Percentiles rank a stretch among this genome's conserved stretches.
phyloP scores from a whole-genome alignment of 495 filamentous ascomycete genomes.

The Neurospora sp. region DNA sequence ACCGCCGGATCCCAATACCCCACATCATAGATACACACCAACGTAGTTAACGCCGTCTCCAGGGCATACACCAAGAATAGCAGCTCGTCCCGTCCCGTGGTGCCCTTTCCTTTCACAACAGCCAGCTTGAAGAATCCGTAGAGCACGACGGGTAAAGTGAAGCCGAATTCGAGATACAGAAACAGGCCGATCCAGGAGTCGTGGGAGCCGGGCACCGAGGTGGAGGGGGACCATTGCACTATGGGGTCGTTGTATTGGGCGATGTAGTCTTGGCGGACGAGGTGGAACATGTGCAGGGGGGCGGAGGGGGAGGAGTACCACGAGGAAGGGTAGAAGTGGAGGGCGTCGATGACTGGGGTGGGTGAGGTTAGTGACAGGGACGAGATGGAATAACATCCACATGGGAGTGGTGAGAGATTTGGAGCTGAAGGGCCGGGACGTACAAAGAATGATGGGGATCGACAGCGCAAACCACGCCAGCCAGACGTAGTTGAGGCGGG shows the following conservation, averaged over 20 bases:
- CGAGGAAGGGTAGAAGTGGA: conserved; percentile 50
- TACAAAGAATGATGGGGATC: conserved; percentile 58
- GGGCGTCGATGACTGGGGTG: conserved; percentile 51
- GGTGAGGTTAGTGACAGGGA: background rate
- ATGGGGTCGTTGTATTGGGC: conserved; percentile 65
- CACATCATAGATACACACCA: conserved; percentile 48
- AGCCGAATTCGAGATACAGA: conserved; percentile 56
- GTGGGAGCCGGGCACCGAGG: conserved; percentile 10
- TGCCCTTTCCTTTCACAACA: conserved; percentile 15
- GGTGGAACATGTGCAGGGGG: conserved; percentile 36
- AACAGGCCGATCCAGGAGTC: conserved; percentile 60
- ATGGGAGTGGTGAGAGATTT: background rate
- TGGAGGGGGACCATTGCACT: conserved; percentile 48
- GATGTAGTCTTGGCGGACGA: conserved; percentile 53
- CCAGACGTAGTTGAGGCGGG: conserved; percentile 46
- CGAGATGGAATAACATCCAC: no score
- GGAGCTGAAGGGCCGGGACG: conserved; percentile 11
- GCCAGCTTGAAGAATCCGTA: conserved; percentile 37
- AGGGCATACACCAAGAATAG: conserved; percentile 59
- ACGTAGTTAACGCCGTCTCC: conserved; percentile 62
- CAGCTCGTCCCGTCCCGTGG: conserved; percentile 45
- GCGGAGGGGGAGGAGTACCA: conserved; percentile 31
- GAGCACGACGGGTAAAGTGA: conserved; percentile 57
- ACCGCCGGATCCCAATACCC: conserved; percentile 42
- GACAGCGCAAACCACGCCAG: conserved; percentile 60